Conservation (phyloP, 306 rosid genomes). For the Ceratonia siliqua region DNA sequence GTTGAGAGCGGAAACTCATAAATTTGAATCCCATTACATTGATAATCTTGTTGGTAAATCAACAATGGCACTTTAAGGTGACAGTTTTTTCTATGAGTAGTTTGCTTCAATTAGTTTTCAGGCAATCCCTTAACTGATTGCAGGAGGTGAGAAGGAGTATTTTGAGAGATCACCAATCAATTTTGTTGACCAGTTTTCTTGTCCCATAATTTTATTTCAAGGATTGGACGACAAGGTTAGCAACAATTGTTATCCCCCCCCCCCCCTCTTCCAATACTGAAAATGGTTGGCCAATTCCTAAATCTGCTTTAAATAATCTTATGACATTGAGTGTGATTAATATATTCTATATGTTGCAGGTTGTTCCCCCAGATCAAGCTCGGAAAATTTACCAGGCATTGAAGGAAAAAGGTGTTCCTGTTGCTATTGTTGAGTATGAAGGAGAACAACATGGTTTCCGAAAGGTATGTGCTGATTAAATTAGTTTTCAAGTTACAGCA, state of each 20-base stretch:
- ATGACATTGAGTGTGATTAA: not conserved
- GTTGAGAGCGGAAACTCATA: constrained; percentile 81
- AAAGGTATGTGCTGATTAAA: constrained; percentile 58
- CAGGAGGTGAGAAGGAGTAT: constrained; percentile 70
- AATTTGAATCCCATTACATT: constrained; percentile 84
- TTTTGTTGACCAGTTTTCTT: constrained; percentile 74
- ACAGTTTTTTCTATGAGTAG: not conserved
- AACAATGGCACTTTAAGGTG: constrained; percentile 8
- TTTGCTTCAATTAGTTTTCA: constrained; percentile 20
- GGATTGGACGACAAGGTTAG: constrained; percentile 94
- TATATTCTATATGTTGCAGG: constrained; percentile 45
- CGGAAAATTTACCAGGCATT: constrained; percentile 70
- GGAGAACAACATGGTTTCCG: too few species aligned
- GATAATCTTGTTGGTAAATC: constrained; percentile 78
- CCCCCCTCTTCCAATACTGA: not conserved
- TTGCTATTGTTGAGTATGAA: too few species aligned
- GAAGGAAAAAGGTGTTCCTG: too few species aligned
- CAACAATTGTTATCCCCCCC: not conserved
- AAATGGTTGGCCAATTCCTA: not conserved
- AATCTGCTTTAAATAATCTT: not conserved
- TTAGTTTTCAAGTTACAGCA: too few species aligned
- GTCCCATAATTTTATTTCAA: constrained; percentile 88
- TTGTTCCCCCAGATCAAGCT: constrained; percentile 88
- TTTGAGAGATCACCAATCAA: constrained; percentile 84
- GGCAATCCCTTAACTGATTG: constrained; percentile 35